phyloP scores from a whole-genome alignment of 1,139 yeast species.

The Protomyces macrosporus region DNA sequence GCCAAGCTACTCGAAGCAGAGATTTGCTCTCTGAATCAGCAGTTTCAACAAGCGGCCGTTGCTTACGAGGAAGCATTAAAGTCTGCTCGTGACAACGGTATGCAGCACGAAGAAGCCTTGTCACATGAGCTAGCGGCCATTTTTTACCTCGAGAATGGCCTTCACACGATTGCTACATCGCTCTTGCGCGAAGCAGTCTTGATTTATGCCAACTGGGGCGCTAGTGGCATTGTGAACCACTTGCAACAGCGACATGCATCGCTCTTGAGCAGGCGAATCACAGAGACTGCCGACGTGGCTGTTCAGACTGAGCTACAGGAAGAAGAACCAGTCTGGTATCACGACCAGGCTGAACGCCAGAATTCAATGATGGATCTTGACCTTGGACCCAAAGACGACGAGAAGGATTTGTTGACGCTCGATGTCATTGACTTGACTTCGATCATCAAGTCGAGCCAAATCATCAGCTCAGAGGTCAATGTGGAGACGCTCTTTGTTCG shows the following conservation, averaged over 20 bases:
- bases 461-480: conserved; percentile 32
- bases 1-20: conserved; percentile 26
- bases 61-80: conserved; percentile 21
- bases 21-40: conserved; percentile 25
- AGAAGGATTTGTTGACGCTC: conserved; percentile 15
- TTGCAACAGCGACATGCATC: background rate
- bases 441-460: conserved; percentile 31
- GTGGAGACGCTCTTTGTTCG: conserved; percentile 29
- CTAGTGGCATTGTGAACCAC: conserved; percentile 6
- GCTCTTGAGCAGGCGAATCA: background rate
- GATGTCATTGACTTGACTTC: conserved; percentile 32
- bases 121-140: conserved; percentile 11
- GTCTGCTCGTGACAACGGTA: conserved; percentile 3
- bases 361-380: background rate
- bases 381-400: background rate
- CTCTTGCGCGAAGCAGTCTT: conserved; percentile 17
- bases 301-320: background rate
- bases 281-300: background rate
- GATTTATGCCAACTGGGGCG: conserved; percentile 26
- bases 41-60: conserved; percentile 25
- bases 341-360: background rate
- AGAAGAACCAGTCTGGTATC: background rate
- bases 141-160: conserved; percentile 26
- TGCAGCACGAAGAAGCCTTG: conserved; percentile 22
- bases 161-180: conserved; percentile 15